Evolutionary conservation across 805 yeast genomes (phyloP), one percentile per base, ranked within the genome.

Genomic region (Vanderwaltozyma yarrowii): DNA sequence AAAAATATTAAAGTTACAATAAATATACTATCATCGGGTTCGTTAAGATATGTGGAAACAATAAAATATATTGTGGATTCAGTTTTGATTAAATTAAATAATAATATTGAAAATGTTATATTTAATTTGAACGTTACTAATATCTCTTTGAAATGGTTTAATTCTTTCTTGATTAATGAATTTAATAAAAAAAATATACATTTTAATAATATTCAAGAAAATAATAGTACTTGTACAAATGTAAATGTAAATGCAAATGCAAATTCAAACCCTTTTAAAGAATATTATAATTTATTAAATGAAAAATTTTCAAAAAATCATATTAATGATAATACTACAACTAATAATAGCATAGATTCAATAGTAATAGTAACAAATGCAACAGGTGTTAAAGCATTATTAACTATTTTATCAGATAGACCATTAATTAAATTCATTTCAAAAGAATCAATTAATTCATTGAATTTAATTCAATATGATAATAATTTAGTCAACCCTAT

Each of bases 301-400:
- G 37, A 41, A 5, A 53, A 54, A 38, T 59, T 30, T 6, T 31
- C 24, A 6, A 25, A 21, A 2, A 26, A 24, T 18, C 31, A 27
- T 14, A 28, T 35, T n/a, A 23, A 31, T 23, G 21, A 33, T 17
- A 24, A 8, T 8, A 12, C 11, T 24, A 12, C 5, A 13, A 12
- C 7, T 24, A 5, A 24, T 10, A 24, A 38, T 9, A 25, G 32
- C 6, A 29, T 49, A 9, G 58, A 54, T 15, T 45, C 60, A 7
- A 52, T 59, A 3, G 43, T 51, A 13, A 50, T 59, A 3, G 45
- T 59, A 2, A 56, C 62, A 9, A 58, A 59, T 34, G 51, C 49
- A 36, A 57, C 61, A 2, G 64, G 64, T 17, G 55, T 59, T 7
- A 56, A 54, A 37, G 64, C 64, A 4, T 45, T 59, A 28, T 39